Percentiles rank a stretch among this genome's conserved stretches.
These are phyloP conservation scores for Exophiala spinifera DNA, from an alignment of 2,329 filamentous ascomycete species.

Conservation along the genomic window DNA sequence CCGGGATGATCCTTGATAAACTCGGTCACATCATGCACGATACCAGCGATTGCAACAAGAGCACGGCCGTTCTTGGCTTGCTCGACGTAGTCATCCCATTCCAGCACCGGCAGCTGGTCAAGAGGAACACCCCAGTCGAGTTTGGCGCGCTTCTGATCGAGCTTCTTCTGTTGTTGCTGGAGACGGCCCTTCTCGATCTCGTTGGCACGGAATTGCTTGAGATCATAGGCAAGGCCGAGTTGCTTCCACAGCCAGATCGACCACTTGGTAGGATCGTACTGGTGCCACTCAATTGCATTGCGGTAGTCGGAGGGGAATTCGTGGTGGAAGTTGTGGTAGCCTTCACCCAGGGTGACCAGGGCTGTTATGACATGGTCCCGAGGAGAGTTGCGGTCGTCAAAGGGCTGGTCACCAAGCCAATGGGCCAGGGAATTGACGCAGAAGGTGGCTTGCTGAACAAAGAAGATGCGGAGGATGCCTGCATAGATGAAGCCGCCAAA, in stretches of 20 bases:
- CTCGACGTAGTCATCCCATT: constrained; percentile 81
- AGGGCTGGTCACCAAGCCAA: constrained; percentile 88
- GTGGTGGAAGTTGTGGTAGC: constrained; percentile 95
- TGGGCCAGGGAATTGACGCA: constrained; percentile 89
- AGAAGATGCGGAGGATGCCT: constrained; percentile 81
- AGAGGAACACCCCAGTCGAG: constrained; percentile 86
- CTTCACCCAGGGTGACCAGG: constrained; percentile 79
- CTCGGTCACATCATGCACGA: constrained; percentile 78
- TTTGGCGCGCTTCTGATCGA: constrained; percentile 76
- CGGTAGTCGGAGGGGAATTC: constrained; percentile 92
- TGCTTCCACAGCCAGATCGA: constrained; percentile 81
- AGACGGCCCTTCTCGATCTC: constrained; percentile 90
- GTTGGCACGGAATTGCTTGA: constrained; percentile 88
- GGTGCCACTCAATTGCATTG: constrained; percentile 85
- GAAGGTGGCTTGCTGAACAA: constrained; percentile 89
- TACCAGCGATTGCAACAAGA: constrained; percentile 74
- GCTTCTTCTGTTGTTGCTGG: constrained; percentile 88
- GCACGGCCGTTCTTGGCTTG: constrained; percentile 74
- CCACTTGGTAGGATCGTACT: constrained; percentile 93
- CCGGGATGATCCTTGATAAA: constrained; percentile 91
- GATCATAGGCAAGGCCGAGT: constrained; percentile 76
- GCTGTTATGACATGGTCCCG: constrained; percentile 85
- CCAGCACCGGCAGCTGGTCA: constrained; percentile 78
- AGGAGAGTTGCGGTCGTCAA: constrained; percentile 88
- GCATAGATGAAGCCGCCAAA: constrained; percentile 78